Evolutionary conservation across 106 monocot genomes (phyloP).

Genomic region (Dioscorea zingiberensis): DNA sequence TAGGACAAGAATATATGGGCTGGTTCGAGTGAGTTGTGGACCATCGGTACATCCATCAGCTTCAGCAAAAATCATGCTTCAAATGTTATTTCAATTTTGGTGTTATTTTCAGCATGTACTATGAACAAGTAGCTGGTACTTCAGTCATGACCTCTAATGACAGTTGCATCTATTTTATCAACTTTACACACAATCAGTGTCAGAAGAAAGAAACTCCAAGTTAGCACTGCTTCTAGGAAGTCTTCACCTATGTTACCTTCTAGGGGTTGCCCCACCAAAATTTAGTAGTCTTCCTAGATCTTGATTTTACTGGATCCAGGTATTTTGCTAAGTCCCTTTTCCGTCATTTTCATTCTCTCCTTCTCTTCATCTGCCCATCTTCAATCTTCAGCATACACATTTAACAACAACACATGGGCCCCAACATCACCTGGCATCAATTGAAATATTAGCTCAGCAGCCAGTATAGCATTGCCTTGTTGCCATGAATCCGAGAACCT

Average conservation of each 20-base stretch:
- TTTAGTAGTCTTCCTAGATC: background rate
- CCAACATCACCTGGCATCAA: conserved; percentile 16
- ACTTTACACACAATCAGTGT: too few species aligned
- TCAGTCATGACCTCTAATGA: too few species aligned
- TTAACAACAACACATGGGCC: conserved; percentile 18
- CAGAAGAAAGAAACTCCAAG: too few species aligned
- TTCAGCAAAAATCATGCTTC: too few species aligned
- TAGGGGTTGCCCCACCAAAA: background rate
- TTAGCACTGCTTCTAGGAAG: background rate
- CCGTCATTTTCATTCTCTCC: conserved; percentile 15
- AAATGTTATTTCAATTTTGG: too few species aligned
- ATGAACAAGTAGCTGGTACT: too few species aligned
- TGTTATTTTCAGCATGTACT: too few species aligned
- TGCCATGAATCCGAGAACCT: conserved; percentile 25
- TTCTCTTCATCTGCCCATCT: conserved; percentile 20
- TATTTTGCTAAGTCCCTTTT: conserved; percentile 8
- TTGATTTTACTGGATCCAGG: conserved; percentile 17
- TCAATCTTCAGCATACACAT: conserved; percentile 26
- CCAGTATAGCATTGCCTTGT: conserved; percentile 9
- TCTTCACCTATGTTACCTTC: background rate
- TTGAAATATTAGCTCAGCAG: conserved; percentile 20
- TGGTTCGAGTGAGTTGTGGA: too few species aligned
- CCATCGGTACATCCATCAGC: too few species aligned
- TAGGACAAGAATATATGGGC: too few species aligned
- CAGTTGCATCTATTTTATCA: too few species aligned